Evolutionary conservation across 2,329 filamentous ascomycete species (phyloP), one percentile per base, ranked within the genome.

Genomic region (Microsporum audouinii): DNA sequence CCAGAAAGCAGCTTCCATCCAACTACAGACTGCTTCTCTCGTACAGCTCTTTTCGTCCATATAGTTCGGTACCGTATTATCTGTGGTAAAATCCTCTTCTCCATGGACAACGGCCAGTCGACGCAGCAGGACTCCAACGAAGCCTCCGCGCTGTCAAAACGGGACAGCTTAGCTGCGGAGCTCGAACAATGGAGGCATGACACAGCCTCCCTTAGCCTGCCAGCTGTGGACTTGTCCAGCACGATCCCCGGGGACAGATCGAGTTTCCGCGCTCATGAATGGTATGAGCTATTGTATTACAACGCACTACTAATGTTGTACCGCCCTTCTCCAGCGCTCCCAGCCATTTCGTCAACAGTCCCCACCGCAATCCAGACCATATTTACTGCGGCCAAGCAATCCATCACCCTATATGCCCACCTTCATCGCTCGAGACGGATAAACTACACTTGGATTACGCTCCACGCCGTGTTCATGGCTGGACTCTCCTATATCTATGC

Each of bases 391-490:
- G 71, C 77, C 0, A 69, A 72, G 29, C 68, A 75, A 17, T 68
- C 75, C 0, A 77, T 80, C 49, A 71, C 67, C 1, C 66, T 77
- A 0, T 80, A 80, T 58, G 71, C 77, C 0, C 73, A 71, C 17
- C 65, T 80, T 0, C 76, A 79, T 57, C 72, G 73, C 5, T 76
- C 75, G 0, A 70, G 76, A 3, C 75, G 75, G 53, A 76, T 80
- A 61, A 80, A 80, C 64, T 80, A 63, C 45, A 63, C 62, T 75
- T 80, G 78, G 77, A 75, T 80, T 31, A 78, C 78, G 0, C 71
- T 80, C 61, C 78, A 80, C 57, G 71, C 76, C 0, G 72, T 79
- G 1, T 80, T 80, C 65, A 73, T 79, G 61, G 77, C 77, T 0
- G 78, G 78, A 0, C 62, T 78, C 0, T 75, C 75, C 0, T 79